Base-by-base conservation (phyloP, 2,329 filamentous ascomycete genomes). In the Xylariales sp. region DNA sequence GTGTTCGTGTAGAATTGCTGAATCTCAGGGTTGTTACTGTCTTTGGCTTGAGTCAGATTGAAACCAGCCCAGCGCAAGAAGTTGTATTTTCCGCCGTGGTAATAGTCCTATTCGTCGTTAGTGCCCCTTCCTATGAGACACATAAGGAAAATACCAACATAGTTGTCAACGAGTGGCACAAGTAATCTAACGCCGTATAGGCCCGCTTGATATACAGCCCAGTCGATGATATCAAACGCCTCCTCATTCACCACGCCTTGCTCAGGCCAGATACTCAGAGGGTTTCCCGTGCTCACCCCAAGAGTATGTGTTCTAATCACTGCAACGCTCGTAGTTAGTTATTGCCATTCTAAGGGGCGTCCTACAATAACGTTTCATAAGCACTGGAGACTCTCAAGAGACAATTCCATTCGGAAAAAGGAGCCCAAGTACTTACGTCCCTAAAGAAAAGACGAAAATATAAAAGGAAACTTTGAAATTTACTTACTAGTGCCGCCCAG, bases 41-140 rank as follows among this genome's bases (percentile, higher is more conserved):
- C 77, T 7, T 65, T 73, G 14, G 71, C 71, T 62, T 78, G 76
- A 9, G 75, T 80, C 59, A 84, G 80, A 71, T 84, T 78, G 72
- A 82, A 78, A 7, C 83, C 83, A 18, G 76, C 76, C 79, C 80
- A 85, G 30, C 83, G 80, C 36, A 85, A 76, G 73, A 84, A 85
- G 69, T 78, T 78, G 75, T 82, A 85, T 73, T 84, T 84, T 6
- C 83, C 83, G 28, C 83, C 83, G 67, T 85, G 83, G 73, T 84
- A 85, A 70, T 84, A 85, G 71, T 85, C 80, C 77, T 81, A 61
- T 41, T n/a, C 6, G 55, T 28, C 1, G n/a, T 63, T 23, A 75
- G 72, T 43, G 61, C 23, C 16, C 5, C 14, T 39, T 8, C 6
- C 8, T 30, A 9, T 5, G 43, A 16, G 0, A 16, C 5, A 30